Evolutionary conservation across 495 filamentous ascomycete species (phyloP).

Genomic region (Pseudoneurospora amorphoporcata): DNA sequence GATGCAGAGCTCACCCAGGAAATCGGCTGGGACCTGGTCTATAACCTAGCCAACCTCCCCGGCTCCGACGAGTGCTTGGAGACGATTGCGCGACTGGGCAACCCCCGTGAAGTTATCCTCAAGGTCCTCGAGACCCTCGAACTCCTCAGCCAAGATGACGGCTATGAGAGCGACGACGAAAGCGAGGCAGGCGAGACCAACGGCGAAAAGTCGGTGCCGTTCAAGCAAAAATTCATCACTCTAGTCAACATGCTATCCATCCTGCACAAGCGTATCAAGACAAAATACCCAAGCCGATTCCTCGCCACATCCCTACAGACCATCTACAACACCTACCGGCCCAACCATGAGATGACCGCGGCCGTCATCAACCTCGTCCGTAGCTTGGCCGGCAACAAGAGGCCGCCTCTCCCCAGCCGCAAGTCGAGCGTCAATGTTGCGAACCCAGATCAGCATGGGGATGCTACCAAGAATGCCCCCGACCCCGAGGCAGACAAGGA

Average conservation of each 20-base stretch:
- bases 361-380: constrained; percentile 68
- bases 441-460: constrained; percentile 35
- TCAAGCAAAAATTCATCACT: constrained; percentile 54
- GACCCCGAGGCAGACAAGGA: constrained; percentile 68
- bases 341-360: constrained; percentile 53
- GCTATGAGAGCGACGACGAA: constrained; percentile 20
- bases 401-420: constrained; percentile 65
- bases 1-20: constrained; percentile 75
- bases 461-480: constrained; percentile 48
- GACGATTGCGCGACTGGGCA: constrained; percentile 67
- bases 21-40: constrained; percentile 94
- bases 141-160: constrained; percentile 40
- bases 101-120: constrained; percentile 87
- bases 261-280: constrained; percentile 80
- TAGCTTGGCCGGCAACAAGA: constrained; percentile 57
- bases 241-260: constrained; percentile 72
- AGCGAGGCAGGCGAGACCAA: constrained; percentile 11
- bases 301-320: constrained; percentile 80
- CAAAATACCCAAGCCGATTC: constrained; percentile 86
- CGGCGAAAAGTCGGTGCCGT: constrained; percentile 10
- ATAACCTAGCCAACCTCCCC: constrained; percentile 70
- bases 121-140: constrained; percentile 66
- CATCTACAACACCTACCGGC: constrained; percentile 56
- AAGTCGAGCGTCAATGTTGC: constrained; percentile 49
- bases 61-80: constrained; percentile 66